Conservation (phyloP, 495 filamentous ascomycete species). For the Rhizodiscina lignyota region DNA sequence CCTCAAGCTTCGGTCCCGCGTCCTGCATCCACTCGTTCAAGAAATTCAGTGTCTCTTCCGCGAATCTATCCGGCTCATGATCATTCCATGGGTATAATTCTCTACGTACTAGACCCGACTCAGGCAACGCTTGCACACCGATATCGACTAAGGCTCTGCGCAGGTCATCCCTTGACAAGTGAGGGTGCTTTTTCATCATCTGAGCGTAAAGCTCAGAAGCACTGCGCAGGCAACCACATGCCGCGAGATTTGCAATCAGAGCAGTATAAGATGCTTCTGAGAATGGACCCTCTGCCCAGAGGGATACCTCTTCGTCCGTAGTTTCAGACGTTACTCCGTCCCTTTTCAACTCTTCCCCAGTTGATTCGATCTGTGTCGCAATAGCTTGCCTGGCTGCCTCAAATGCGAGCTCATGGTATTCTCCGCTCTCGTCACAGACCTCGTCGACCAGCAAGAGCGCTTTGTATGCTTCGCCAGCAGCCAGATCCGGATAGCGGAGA, state of each 20-base stretch:
- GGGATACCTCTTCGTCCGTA: too few relatives aligned
- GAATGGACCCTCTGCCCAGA: too few relatives aligned
- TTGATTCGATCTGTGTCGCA: too few relatives aligned
- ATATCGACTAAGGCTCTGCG: conserved; percentile 5
- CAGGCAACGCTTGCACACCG: conserved; percentile 31
- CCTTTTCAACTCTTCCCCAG: too few relatives aligned
- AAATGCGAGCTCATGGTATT: conserved; percentile 42
- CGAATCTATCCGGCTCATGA: conserved; percentile 73
- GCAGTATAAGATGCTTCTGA: too few relatives aligned
- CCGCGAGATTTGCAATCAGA: too few relatives aligned
- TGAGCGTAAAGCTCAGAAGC: not conserved
- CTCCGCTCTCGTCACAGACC: conserved; percentile 44
- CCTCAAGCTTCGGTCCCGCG: conserved; percentile 54
- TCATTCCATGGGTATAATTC: conserved; percentile 91
- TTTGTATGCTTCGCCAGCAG: conserved; percentile 78
- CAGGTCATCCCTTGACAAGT: conserved; percentile 7
- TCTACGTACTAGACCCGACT: conserved; percentile 60
- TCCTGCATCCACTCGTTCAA: conserved; percentile 48
- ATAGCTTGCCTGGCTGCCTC: too few relatives aligned
- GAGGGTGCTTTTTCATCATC: not conserved
- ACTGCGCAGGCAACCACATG: too few relatives aligned
- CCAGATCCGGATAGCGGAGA: conserved; percentile 78
- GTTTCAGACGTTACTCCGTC: too few relatives aligned
- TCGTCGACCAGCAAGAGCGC: conserved; percentile 76
- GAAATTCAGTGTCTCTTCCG: conserved; percentile 42